A percentile compares a stretch with the other conserved stretches of the same genome.
Evolutionary conservation across 345 rosid species (phyloP).

Genomic region (Citrus australasica): DNA sequence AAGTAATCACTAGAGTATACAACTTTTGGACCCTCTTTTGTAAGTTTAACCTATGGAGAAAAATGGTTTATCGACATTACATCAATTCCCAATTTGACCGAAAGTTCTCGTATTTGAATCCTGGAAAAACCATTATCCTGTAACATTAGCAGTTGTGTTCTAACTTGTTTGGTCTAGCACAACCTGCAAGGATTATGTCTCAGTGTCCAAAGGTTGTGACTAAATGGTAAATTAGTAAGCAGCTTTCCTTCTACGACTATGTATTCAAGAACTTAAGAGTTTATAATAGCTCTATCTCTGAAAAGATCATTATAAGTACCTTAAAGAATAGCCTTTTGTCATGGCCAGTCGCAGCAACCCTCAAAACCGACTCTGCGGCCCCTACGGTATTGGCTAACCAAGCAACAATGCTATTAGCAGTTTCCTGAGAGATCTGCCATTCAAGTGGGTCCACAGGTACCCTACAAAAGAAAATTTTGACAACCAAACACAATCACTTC

Average conservation of each 20-base stretch:
- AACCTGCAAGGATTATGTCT: background rate
- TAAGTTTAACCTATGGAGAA: background rate
- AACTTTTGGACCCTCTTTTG: background rate
- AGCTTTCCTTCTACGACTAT: background rate
- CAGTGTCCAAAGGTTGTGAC: background rate
- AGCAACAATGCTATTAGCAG: conserved; percentile 70
- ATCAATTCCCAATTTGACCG: background rate
- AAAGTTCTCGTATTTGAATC: background rate
- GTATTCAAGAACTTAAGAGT: background rate
- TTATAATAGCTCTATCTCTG: background rate
- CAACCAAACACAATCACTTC: background rate
- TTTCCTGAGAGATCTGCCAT: conserved; percentile 97
- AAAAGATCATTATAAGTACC: conserved; percentile 31
- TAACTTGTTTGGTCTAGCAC: background rate
- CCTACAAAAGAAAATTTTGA: conserved; percentile 30
- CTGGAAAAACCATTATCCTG: background rate
- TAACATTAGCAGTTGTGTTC: background rate
- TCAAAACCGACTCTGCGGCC: conserved; percentile 88
- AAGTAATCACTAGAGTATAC: background rate
- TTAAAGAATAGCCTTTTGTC: conserved; percentile 84
- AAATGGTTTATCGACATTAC: background rate
- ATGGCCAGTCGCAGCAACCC: conserved; percentile 98
- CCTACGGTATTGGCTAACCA: conserved; percentile 91
- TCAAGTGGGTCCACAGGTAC: conserved; percentile 95
- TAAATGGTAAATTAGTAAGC: background rate